Evolutionary conservation across 495 filamentous ascomycete genomes (phyloP), one percentile per base, ranked within the genome.

Genomic region (Penicillium odoratum): DNA sequence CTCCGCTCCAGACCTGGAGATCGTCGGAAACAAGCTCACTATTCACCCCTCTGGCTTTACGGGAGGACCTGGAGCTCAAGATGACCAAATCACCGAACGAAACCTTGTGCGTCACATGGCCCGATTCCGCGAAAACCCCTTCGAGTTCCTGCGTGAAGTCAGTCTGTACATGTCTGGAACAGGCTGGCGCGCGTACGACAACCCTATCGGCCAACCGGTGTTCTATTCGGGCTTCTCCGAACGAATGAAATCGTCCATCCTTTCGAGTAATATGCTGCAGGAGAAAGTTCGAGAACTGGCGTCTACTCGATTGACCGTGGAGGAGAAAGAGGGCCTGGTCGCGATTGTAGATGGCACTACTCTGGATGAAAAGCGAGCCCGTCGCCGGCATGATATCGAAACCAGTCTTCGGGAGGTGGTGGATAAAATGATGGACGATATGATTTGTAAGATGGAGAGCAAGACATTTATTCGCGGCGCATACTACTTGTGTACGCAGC

Each of bases 391-490:
- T 43, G 81, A 86, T 57, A 81, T 90, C 55, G 82, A 87, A 60
- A 77, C 78, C 56, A 87, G 83, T 52, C 72, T 88, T 33, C 78
- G 81, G 48, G 86, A 96, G 64, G 91, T 94, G 3, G 88, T 90
- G 26, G 88, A 94, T 57, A 82, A 85, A 45, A 85, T 93, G 79
- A 89, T 91, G 56, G 90, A 96, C 64, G 85, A 88, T 48, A 98
- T 98, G 94, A 97, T 98, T 53, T 97, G 94, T 82, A 98, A 98
- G 73, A 93, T 97, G 78, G 94, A 98, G 75, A 95, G 88, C 75
- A 96, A 93, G 68, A 78, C 81, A 28, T 97, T 98, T 64, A 97
- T 98, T 62, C 77, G 94, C 26, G 84, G 88, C 15, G 93, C 94
- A 50, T 98, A 98, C 69, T 98, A 96, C 73, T 61, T 96, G 48